Base-by-base conservation (phyloP, 1,284 basidiomycete species). In the Cerrena zonata region DNA sequence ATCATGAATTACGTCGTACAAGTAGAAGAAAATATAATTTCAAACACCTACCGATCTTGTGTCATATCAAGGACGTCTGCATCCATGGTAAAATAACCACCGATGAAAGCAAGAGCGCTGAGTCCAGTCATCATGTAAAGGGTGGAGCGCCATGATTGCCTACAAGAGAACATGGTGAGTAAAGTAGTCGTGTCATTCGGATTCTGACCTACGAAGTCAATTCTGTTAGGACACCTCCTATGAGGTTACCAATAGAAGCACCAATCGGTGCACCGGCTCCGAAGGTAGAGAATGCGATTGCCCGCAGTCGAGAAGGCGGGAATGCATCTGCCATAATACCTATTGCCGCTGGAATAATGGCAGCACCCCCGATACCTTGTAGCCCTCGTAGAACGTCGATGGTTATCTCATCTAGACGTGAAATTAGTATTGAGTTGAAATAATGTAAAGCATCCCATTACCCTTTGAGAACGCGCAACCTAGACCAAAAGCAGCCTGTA, bases 261-360 rank as follows among this genome's bases (percentile, higher is more conserved):
- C 90, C 91, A 0, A 92, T 65, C 0, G 91, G 89, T 2, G 89
- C 89, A 15, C 91, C 91, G 0, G 89, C 79, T 3, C 82, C 74
- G 53, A 91, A 91, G 0, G 82, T 82, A 1, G 89, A 80, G 56
- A 91, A 91, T 0, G 89, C 89, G 0, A 80, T 68, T 0, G 85
- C 80, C 4, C 91, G 78, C 1, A 80, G 74, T 5, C 73, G 73
- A 0, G 83, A 81, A 0, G 82, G 79, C 1, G 85, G 84, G 61
- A 91, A 91, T 0, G 81, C 71, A 30, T 84, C 76, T 0, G 89
- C 89, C 21, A 92, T 75, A 50, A 89, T 90, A 1, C 90, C 89
- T n/a, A 91, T 71, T 36, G 37, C 4, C 15, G 87, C 78, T 2
- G 87, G 88, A 13, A 88, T 77, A 3, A 77, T 75, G 0, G 85